A percentile compares a stretch with the other conserved stretches of the same genome.
Evolutionary conservation across 352 stramenopile species (phyloP).

Genomic region (Peronospora belbahrii): DNA sequence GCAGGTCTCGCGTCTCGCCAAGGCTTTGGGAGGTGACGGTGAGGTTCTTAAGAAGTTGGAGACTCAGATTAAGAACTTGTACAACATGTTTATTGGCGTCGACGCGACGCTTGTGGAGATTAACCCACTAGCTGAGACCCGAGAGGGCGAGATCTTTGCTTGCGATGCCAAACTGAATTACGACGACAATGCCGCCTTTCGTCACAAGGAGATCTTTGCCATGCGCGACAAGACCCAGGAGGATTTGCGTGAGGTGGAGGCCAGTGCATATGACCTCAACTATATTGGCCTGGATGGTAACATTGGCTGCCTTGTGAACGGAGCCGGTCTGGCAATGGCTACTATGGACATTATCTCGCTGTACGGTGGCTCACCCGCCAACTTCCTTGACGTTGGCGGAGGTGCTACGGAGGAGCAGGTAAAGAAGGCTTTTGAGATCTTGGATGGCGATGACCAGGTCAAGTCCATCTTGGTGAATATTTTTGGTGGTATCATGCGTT

Average conservation of each 20-base stretch:
- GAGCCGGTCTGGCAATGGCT: slow-evolving; percentile 96
- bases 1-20: slow-evolving; percentile 67
- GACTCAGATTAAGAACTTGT: slow-evolving; percentile 84
- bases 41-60: slow-evolving; percentile 51
- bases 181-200: slow-evolving; percentile 97
- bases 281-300: slow-evolving; percentile 99
- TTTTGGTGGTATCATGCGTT: slow-evolving; percentile 99
- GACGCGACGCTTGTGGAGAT: slow-evolving; percentile 98
- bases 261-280: slow-evolving; percentile 94
- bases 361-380: slow-evolving; percentile 93
- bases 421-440: slow-evolving; percentile 83
- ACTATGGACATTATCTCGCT: slow-evolving; percentile 99
- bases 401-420: slow-evolving; percentile 89
- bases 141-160: slow-evolving; percentile 91
- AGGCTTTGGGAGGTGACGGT: slow-evolving; percentile 60
- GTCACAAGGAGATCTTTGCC: slow-evolving; percentile 92
- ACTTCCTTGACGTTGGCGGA: slow-evolving; percentile 99
- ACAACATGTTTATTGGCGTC: slow-evolving; percentile 93
- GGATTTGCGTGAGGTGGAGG: slow-evolving; percentile 93
- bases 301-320: slow-evolving; percentile 99
- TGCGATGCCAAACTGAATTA: slow-evolving; percentile 99
- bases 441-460: slow-evolving; percentile 90
- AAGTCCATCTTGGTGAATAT: slow-evolving; percentile 99
- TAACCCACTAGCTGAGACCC: slow-evolving; percentile 97
- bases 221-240: slow-evolving; percentile 89